These are phyloP conservation scores for Amphichorda felina DNA, from an alignment of 2,329 filamentous ascomycete genomes.

Conservation along the genomic window DNA sequence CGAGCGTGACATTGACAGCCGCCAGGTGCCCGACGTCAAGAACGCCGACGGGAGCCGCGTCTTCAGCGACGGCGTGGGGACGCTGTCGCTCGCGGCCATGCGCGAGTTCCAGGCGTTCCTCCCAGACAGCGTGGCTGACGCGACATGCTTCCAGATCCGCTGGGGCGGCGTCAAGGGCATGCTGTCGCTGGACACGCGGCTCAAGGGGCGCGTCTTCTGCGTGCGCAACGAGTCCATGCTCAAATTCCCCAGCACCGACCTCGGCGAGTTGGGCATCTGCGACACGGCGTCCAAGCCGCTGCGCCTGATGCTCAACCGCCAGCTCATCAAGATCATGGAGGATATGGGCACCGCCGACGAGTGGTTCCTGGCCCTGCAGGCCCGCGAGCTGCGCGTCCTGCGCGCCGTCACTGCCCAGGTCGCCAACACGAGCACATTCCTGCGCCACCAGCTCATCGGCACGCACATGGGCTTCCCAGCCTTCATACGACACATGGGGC, in stretches of 20 bases:
- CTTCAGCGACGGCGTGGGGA: constrained; percentile 75
- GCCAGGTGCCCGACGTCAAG: constrained; percentile 37
- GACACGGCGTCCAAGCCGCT: constrained; percentile 56
- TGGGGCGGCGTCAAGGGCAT: constrained; percentile 68
- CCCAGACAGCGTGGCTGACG: constrained; percentile 30
- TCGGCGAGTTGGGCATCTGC: constrained; percentile 56
- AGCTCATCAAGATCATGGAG: constrained; percentile 77
- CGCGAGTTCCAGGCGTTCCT: constrained; percentile 46
- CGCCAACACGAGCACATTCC: constrained; percentile 52
- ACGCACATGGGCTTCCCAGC: constrained; percentile 45
- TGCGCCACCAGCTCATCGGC: constrained; percentile 51
- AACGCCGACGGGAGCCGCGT: constrained; percentile 35
- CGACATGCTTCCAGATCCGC: constrained; percentile 65
- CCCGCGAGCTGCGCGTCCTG: constrained; percentile 46
- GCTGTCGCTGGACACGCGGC: constrained; percentile 53
- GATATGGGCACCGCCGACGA: constrained; percentile 50
- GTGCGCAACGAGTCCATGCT: constrained; percentile 63
- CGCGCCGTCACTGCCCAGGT: constrained; percentile 44
- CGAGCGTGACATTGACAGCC: constrained; percentile 19
- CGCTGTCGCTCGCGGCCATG: constrained; percentile 50
- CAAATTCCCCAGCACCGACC: constrained; percentile 54
- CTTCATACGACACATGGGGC: constrained; percentile 47
- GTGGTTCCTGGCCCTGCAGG: constrained; percentile 56
- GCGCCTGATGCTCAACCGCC: constrained; percentile 61
- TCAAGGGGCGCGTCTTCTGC: constrained; percentile 44